Base-by-base conservation (phyloP, 2,329 filamentous ascomycete genomes). In the Berkeleyomyces rouxiae region DNA sequence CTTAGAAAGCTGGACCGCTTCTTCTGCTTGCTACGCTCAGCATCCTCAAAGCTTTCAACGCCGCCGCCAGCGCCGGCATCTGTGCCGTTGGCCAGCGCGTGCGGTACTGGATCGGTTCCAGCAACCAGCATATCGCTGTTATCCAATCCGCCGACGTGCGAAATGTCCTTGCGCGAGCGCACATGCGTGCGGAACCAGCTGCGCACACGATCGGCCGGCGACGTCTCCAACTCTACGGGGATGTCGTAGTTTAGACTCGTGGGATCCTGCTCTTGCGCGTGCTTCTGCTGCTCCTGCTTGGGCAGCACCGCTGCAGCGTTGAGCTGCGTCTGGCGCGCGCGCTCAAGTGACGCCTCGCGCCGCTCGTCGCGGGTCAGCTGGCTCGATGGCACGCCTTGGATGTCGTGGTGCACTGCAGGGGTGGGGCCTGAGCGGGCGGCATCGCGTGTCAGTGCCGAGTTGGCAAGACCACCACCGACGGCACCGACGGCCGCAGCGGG, bases 51-150 rank as follows among this genome's bases (percentile, higher is more conserved):
- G n/a, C 5, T 23, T 11, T 43, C 44, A 13, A 36, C 10, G 23
- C 58, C 43, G 9, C 5, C n/a, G 7, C 58, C 42, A 43, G 23
- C 58, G 10, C 13, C 40, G 9, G 40, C n/a, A 31, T 36, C 42
- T 13, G n/a, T 13, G 33, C 58, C 40, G 13, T 44, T 59, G 7
- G 58, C 11, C 31, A 23, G 7, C 43, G 51, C 4, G 51, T 55
- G 51, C 11, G 51, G 51, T 16, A 61, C 47, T 3, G 61, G 61
- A 11, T 59, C 55, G 31, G 43, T 59, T 7, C 43, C 44, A 3
- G 10, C 13, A 10, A 59, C 46, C 7, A 64, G 40, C 63, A 64
- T 64, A 36, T 64, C 63, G 36, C 55, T 62, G 37, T 59, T 57
- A 31, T 64, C 60, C 9, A 64, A 10, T 7, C 33, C 42, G n/a